A percentile compares a stretch with the other conserved stretches of the same genome.
Evolutionary conservation across 345 rosid genomes (phyloP).

Genomic region (Streptanthus diversifolius): DNA sequence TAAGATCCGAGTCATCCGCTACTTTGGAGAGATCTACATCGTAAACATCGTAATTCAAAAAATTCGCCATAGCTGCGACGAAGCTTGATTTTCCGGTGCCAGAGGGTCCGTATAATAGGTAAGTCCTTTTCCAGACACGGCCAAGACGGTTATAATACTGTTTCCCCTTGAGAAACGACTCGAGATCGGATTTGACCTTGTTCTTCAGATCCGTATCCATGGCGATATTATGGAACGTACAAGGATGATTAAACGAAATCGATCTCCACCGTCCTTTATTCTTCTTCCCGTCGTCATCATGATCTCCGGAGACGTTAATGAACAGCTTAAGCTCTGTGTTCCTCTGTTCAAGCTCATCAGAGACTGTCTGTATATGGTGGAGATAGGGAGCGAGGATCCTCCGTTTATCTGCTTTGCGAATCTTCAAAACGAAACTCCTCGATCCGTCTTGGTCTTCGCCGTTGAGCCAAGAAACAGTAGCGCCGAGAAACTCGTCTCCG

Average conservation of each 20-base stretch:
- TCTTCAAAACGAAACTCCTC: constrained; percentile 52
- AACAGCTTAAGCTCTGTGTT: constrained; percentile 52
- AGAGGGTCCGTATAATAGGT: constrained; percentile 64
- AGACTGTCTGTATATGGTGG: constrained; percentile 75
- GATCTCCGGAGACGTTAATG: constrained; percentile 42
- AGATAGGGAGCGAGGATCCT: constrained; percentile 80
- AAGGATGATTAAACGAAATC: constrained; percentile 67
- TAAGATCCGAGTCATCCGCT: constrained; percentile 58
- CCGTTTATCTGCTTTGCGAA: constrained; percentile 74
- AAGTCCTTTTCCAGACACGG: constrained; percentile 80
- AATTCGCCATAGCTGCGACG: constrained; percentile 75
- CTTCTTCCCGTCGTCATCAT: background rate
- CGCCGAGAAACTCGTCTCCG: constrained; percentile 69
- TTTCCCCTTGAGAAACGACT: constrained; percentile 57
- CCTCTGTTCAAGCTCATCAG: constrained; percentile 66
- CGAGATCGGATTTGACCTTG: constrained; percentile 68
- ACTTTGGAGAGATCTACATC: constrained; percentile 64
- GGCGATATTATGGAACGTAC: constrained; percentile 72
- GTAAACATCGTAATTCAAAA: constrained; percentile 59
- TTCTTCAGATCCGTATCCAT: constrained; percentile 70
- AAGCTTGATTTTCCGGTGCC: constrained; percentile 86
- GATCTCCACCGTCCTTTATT: constrained; percentile 68
- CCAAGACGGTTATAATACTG: constrained; percentile 71
- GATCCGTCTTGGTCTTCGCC: constrained; percentile 19
- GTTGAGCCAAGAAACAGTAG: constrained; percentile 74